Percentiles rank a stretch among this genome's conserved stretches.
Evolutionary conservation across 192 early-diverging fungal species (phyloP).

Genomic region (Rhizophagus sp.): DNA sequence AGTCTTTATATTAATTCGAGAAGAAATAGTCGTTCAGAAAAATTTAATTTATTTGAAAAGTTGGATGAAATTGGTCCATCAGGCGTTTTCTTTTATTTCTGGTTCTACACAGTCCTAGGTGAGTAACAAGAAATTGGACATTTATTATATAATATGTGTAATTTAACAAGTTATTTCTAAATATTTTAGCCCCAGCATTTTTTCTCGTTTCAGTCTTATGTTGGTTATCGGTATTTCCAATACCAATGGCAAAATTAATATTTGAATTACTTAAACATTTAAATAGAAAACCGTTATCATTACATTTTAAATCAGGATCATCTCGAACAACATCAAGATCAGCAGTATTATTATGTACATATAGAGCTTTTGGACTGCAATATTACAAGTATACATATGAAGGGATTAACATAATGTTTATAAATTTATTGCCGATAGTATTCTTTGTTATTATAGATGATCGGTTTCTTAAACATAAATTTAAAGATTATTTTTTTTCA

Average conservation of each 20-base stretch:
- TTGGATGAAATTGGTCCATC: conserved; percentile 43
- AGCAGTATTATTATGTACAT: conserved; percentile 83
- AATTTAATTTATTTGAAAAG: conserved; percentile 24
- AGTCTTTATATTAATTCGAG: background rate
- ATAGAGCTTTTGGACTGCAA: conserved; percentile 85
- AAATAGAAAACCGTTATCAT: conserved; percentile 72
- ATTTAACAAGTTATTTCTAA: background rate
- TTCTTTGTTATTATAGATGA: conserved; percentile 83
- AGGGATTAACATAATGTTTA: conserved; percentile 96
- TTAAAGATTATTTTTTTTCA: conserved; percentile 45
- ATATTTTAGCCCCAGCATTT: conserved; percentile 72
- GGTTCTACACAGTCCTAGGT: conserved; percentile 50
- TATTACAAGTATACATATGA: conserved; percentile 98
- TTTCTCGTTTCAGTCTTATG: conserved; percentile 72
- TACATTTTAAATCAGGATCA: conserved; percentile 68
- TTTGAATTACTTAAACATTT: conserved; percentile 80
- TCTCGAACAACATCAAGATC: conserved; percentile 32
- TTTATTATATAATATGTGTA: conserved; percentile 24
- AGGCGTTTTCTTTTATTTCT: conserved; percentile 50
- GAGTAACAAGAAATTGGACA: conserved; percentile 26
- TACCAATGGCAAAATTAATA: conserved; percentile 95
- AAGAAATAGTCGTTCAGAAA: conserved; percentile 13
- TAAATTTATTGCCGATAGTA: conserved; percentile 85
- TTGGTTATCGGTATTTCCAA: conserved; percentile 83
- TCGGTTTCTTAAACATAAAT: conserved; percentile 59